phyloP scores from a whole-genome alignment of 345 rosid genomes.

The Hibiscus tridactylites region DNA sequence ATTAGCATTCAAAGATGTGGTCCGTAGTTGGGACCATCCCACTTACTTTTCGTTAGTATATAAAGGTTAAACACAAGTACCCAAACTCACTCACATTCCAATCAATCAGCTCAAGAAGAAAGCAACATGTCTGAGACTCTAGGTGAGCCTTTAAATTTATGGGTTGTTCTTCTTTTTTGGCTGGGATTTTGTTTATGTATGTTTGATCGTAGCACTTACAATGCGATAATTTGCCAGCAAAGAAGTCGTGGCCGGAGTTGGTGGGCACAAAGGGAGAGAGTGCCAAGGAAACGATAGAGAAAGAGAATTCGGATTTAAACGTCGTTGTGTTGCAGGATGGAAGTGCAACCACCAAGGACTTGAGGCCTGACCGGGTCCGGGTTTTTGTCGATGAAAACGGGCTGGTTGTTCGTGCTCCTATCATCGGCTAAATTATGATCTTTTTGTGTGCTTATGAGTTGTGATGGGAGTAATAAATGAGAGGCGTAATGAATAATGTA shows the following conservation, averaged over 20 bases:
- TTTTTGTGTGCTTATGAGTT: too few relatives aligned
- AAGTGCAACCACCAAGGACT: slow-evolving; percentile 8
- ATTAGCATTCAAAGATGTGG: not conserved
- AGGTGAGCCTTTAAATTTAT: not conserved
- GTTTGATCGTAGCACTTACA: not conserved
- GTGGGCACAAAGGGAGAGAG: slow-evolving; percentile 13
- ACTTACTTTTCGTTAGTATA: not conserved
- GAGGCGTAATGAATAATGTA: too few relatives aligned
- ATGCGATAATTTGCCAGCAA: slow-evolving; percentile 3
- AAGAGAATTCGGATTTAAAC: slow-evolving; percentile 13
- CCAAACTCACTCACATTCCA: not conserved
- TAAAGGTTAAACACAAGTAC: not conserved
- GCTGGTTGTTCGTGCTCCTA: slow-evolving; percentile 5
- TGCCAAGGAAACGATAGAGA: slow-evolving; percentile 16
- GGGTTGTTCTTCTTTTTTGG: not conserved
- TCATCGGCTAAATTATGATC: too few relatives aligned
- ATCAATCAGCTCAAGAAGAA: not conserved
- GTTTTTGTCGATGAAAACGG: slow-evolving; percentile 18
- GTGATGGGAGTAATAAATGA: not conserved
- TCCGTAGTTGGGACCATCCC: not conserved
- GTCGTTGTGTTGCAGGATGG: slow-evolving; percentile 20
- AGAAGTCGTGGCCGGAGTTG: slow-evolving; percentile 34
- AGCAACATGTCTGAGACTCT: not conserved
- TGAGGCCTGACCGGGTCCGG: slow-evolving; percentile 18
- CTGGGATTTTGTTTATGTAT: not conserved